A percentile compares a stretch with the other conserved stretches of the same genome.
phyloP scores from a whole-genome alignment of 805 yeast species.

The Hyphopichia homilentoma region DNA sequence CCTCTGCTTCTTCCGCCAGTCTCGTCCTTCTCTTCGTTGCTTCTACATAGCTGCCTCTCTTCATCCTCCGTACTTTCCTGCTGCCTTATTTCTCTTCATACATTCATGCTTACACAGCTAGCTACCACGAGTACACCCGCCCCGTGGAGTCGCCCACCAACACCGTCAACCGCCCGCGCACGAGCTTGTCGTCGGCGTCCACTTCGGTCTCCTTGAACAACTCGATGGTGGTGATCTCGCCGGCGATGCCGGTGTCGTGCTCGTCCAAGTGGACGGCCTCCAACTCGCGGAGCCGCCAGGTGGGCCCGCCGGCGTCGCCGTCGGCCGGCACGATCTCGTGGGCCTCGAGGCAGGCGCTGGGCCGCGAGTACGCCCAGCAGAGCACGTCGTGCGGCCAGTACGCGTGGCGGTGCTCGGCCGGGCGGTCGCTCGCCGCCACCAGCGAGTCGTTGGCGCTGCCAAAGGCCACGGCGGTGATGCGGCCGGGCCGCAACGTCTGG shows the following conservation, averaged over 20 bases:
- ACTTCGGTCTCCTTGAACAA: conserved; percentile 24
- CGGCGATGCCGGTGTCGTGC: conserved; percentile 9
- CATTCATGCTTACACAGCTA: too few species aligned
- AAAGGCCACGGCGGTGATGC: conserved; percentile 20
- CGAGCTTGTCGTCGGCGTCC: conserved; percentile 33
- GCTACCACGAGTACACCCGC: conserved; percentile 45
- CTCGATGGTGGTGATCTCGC: conserved; percentile 25
- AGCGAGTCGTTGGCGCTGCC: conserved; percentile 27
- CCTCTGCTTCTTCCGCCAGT: too few species aligned
- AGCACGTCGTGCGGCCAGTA: conserved; percentile 37
- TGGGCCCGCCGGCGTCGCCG: conserved; percentile 8
- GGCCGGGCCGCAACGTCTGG: conserved; percentile 10
- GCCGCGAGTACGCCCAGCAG: conserved; percentile 20
- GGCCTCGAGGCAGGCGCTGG: conserved; percentile 11
- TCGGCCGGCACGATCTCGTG: conserved; percentile 19
- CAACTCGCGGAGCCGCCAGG: not conserved
- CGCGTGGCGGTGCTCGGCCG: conserved; percentile 21
- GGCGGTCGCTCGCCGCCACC: conserved; percentile 20
- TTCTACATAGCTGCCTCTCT: too few species aligned
- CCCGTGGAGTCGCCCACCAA: conserved; percentile 56
- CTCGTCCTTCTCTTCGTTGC: too few species aligned
- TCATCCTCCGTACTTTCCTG: too few species aligned
- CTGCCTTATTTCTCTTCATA: too few species aligned
- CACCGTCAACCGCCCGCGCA: conserved; percentile 36
- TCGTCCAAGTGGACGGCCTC: conserved; percentile 5